Evolutionary conservation across 495 filamentous ascomycete genomes (phyloP).

Genomic region (Haplographium delicatum): DNA sequence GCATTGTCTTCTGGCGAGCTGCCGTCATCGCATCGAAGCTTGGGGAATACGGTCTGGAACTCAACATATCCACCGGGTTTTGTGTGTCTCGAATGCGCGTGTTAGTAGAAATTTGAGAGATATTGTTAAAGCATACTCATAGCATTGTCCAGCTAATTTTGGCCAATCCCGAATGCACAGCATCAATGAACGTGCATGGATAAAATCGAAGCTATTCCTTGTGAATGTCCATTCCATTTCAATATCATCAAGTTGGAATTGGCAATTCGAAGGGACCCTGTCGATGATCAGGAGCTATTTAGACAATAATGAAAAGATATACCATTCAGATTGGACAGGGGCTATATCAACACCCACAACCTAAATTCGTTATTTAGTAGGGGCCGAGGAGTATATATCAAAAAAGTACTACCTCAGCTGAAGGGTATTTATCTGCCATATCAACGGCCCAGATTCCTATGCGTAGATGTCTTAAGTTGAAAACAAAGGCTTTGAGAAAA

Average conservation of each 20-base stretch:
- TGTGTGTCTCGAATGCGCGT: constrained; percentile 3
- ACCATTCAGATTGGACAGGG: constrained; percentile 21
- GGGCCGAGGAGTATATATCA: too few relatives aligned
- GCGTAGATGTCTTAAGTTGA: background rate
- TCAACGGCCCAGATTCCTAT: constrained; percentile 24
- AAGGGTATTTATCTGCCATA: constrained; percentile 20
- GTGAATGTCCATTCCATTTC: constrained; percentile 29
- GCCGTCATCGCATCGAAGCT: constrained; percentile 16
- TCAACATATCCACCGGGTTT: constrained; percentile 23
- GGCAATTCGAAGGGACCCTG: constrained; percentile 30
- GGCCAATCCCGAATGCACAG: constrained; percentile 18
- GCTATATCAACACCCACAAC: constrained; percentile 20
- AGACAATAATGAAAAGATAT: background rate
- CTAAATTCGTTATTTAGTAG: background rate
- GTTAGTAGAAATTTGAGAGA: background rate
- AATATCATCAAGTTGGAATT: constrained; percentile 33
- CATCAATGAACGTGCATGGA: constrained; percentile 24
- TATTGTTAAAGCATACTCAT: constrained; percentile 1
- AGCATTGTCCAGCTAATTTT: constrained; percentile 17
- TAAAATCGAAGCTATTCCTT: constrained; percentile 29
- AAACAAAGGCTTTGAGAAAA: constrained; percentile 28
- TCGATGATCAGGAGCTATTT: background rate
- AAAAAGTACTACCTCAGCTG: constrained; percentile 23
- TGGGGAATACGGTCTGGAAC: constrained; percentile 5
- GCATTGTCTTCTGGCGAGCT: constrained; percentile 5